phyloP scores from a whole-genome alignment of 2,329 filamentous ascomycete genomes.

The Karstenula rhodostoma region DNA sequence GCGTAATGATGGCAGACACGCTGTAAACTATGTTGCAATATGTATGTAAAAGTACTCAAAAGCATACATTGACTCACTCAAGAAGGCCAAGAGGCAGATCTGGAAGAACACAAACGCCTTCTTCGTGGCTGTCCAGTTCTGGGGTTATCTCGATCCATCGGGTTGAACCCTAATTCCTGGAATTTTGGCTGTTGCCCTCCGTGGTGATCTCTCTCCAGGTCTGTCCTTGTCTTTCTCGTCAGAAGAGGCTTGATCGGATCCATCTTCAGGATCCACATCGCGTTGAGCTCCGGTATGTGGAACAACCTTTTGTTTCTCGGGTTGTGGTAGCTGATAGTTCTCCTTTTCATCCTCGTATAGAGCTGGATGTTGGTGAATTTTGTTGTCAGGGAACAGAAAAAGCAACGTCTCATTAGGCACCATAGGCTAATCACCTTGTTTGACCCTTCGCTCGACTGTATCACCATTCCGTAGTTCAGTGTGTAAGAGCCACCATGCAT shows the following conservation, averaged over 20 bases:
- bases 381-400: too few relatives aligned
- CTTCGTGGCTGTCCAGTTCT: conserved; percentile 36
- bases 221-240: conserved; percentile 9
- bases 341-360: conserved; percentile 15
- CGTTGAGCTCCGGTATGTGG: neutral
- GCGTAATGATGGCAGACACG: conserved; percentile 57
- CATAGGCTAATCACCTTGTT: too few relatives aligned
- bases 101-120: conserved; percentile 34
- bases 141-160: conserved; percentile 31
- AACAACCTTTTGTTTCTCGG: neutral
- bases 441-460: too few relatives aligned
- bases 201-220: conserved; percentile 4
- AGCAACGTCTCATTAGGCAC: too few relatives aligned
- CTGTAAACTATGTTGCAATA: conserved; percentile 59
- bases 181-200: neutral
- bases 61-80: neutral
- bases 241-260: neutral
- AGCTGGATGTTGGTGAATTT: too few relatives aligned
- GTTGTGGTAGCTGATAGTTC: neutral
- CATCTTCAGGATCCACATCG: neutral
- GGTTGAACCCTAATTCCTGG: conserved; percentile 8
- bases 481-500: too few relatives aligned
- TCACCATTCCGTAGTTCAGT: too few relatives aligned
- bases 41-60: conserved; percentile 53
- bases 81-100: conserved; percentile 13